Conservation (phyloP, 352 stramenopile species). For the Globisporangium middletonii region DNA sequence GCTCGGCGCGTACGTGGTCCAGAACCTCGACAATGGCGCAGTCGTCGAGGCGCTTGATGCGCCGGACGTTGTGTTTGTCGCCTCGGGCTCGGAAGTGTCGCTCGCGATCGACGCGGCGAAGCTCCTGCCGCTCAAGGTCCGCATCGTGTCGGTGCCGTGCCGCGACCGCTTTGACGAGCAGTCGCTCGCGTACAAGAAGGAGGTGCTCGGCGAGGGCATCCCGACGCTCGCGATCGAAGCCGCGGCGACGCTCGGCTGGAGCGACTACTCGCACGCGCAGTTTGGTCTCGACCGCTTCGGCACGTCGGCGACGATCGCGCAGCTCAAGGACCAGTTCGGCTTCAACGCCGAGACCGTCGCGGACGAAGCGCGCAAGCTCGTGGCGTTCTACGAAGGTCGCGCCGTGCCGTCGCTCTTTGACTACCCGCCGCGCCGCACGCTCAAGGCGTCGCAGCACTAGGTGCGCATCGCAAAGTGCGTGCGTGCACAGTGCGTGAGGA, state of each 20-base stretch:
- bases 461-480: background rate
- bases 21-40: slow-evolving; percentile 74
- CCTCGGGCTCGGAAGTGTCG: slow-evolving; percentile 95
- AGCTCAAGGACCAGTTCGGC: slow-evolving; percentile 93
- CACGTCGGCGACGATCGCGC: slow-evolving; percentile 78
- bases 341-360: slow-evolving; percentile 95
- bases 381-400: slow-evolving; percentile 89
- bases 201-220: slow-evolving; percentile 92
- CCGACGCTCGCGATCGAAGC: slow-evolving; percentile 96
- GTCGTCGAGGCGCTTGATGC: slow-evolving; percentile 62
- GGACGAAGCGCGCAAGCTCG: slow-evolving; percentile 88
- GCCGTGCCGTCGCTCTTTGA: slow-evolving; percentile 68
- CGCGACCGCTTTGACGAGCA: slow-evolving; percentile 97
- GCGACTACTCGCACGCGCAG: slow-evolving; percentile 93
- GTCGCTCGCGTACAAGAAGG: slow-evolving; percentile 93
- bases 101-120: slow-evolving; percentile 94
- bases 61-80: slow-evolving; percentile 90
- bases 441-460: slow-evolving; percentile 65
- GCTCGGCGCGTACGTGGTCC: slow-evolving; percentile 87
- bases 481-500: background rate
- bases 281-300: slow-evolving; percentile 89
- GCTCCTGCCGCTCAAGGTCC: slow-evolving; percentile 80
- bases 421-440: slow-evolving; percentile 48
- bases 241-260: slow-evolving; percentile 91
- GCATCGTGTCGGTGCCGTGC: slow-evolving; percentile 97